phyloP scores from a whole-genome alignment of 257 asterid genomes.

The Agastache rugosa region DNA sequence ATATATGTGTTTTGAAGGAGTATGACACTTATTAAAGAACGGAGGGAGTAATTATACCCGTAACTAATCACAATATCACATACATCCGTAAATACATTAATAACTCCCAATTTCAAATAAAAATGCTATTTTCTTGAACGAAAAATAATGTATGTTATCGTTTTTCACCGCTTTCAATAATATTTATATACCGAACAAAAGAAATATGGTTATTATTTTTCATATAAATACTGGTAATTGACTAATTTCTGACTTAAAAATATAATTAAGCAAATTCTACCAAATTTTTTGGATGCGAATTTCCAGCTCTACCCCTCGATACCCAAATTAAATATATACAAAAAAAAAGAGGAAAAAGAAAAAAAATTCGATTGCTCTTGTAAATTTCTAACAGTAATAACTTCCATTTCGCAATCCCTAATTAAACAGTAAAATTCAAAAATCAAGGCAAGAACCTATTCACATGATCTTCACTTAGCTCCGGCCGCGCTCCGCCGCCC shows the following conservation, averaged over 20 bases:
- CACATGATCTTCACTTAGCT: constrained; percentile 38
- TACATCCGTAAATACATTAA: not conserved
- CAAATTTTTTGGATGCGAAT: constrained; percentile 12
- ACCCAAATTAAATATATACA: not conserved
- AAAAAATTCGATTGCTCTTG: not conserved
- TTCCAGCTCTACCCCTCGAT: not conserved
- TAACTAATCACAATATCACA: too few species aligned
- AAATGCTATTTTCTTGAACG: too few species aligned
- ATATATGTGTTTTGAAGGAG: too few species aligned
- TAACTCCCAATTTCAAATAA: not conserved
- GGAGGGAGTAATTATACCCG: too few species aligned
- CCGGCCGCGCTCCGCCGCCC: constrained; percentile 41
- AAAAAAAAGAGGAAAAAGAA: not conserved
- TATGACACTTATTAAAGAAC: too few species aligned
- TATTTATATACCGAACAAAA: too few species aligned
- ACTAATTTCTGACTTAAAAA: not conserved
- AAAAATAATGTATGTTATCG: too few species aligned
- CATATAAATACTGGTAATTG: not conserved
- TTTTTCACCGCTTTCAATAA: too few species aligned
- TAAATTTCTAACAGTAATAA: constrained; percentile 19
- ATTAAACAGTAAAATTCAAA: constrained; percentile 3
- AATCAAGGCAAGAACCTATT: constrained; percentile 49
- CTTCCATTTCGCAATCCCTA: constrained; percentile 29
- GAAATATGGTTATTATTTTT: not conserved
- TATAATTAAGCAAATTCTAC: not conserved